phyloP scores from a whole-genome alignment of 192 early-diverging fungal species.

The Coemansia aciculifera region DNA sequence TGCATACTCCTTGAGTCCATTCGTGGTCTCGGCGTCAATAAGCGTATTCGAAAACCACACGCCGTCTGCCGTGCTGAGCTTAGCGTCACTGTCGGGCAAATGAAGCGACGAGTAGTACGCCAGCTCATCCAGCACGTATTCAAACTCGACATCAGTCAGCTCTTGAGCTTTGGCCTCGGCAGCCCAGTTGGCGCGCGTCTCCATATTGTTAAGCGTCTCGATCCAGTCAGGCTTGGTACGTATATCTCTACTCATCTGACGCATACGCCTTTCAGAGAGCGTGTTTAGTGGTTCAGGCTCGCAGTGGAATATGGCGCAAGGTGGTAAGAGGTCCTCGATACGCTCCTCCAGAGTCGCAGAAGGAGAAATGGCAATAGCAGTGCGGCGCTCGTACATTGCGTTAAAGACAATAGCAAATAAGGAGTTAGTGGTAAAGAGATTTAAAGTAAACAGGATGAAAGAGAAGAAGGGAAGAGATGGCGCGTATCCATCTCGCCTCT shows the following conservation, averaged over 20 bases:
- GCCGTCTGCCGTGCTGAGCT: conserved; percentile 3
- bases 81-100: neutral
- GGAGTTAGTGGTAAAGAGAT: neutral
- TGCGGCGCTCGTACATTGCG: neutral
- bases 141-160: conserved; percentile 22
- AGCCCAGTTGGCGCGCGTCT: conserved; percentile 6
- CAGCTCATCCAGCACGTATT: conserved; percentile 31
- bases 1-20: conserved; percentile 5
- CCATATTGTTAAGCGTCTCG: conserved; percentile 1
- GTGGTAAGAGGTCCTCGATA: neutral
- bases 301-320: neutral
- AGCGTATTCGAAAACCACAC: conserved; percentile 23
- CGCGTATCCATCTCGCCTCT: neutral
- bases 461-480: neutral
- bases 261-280: conserved; percentile 6
- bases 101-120: conserved; percentile 26
- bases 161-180: neutral
- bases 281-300: neutral
- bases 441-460: neutral
- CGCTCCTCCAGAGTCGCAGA: neutral
- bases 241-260: conserved; percentile 18
- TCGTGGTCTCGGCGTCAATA: neutral
- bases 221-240: conserved; percentile 42
- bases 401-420: neutral
- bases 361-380: neutral